Evolutionary conservation across 2,329 filamentous ascomycete genomes (phyloP), one percentile per base, ranked within the genome.

Genomic region (Cladosporium sp.): DNA sequence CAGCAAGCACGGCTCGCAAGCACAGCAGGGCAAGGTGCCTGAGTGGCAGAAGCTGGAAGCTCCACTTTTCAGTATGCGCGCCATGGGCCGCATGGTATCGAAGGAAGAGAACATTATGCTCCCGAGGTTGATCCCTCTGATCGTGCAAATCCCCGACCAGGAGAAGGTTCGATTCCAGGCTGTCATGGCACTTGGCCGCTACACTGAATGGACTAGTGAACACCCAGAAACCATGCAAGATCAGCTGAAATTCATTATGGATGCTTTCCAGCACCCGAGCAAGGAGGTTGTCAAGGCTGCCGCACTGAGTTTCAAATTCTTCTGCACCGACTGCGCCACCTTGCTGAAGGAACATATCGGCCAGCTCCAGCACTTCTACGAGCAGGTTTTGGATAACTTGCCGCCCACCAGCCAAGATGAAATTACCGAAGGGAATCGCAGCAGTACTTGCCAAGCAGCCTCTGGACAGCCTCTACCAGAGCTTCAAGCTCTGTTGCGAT

Each of bases 141-240:
- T 99, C 56, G 89, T 96, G 9, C 88, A 95, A 65, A 95, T 99
- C 54, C 93, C 93, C 0, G 85, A 88, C 63, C 93, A 99, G 63
- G 89, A 97, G 70, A 99, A 97, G 74, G 80, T 99, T n/a, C 89
- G 91, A 7, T 99, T 99, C 70, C 92, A 95, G 56, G 92, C 92
- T 5, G 96, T 97, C 63, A 96, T 99, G 90, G 91, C 95, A 3
- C 80, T 99, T 18, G 93, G 90, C 32, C 82, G 93, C 55, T 99
- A 99, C 66, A 99, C 95, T 0, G 92, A 97, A 69, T 99, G 93
- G 93, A 99, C 95, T 0, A 84, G 93, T 4, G 84, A 89, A 42
- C 93, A 99, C 64, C 89, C 92, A 0, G 89, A 96, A 52, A 95
- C 92, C 40, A 77, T 99, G 7, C 88, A 96, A 68, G 80, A 88